These are phyloP conservation scores for Lepiota venenata DNA, from an alignment of 768 basidiomycete species.

Conservation along the genomic window DNA sequence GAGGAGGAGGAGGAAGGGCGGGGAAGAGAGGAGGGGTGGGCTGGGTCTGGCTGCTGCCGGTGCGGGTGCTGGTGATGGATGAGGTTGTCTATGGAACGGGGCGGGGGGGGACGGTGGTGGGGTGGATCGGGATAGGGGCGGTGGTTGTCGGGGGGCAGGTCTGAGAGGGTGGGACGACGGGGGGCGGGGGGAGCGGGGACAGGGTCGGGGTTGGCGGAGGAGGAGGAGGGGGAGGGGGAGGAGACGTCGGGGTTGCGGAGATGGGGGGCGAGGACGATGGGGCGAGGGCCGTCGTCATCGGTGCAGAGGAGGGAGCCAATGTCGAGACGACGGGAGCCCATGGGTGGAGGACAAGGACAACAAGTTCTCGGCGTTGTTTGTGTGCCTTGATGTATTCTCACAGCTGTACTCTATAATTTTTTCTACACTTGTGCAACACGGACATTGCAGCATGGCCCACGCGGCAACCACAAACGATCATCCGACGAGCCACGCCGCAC, in stretches of 20 bases:
- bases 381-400: conserved; percentile 11
- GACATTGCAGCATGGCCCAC: conserved; percentile 85
- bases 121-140: conserved; percentile 10
- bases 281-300: conserved; percentile 19
- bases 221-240: conserved; percentile 1
- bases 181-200: conserved; percentile 4
- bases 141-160: not conserved
- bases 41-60: not conserved
- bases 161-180: not conserved
- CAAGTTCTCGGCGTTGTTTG: conserved; percentile 3
- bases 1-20: conserved; percentile 14
- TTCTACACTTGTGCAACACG: conserved; percentile 64
- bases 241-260: conserved; percentile 13
- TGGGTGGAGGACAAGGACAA: conserved; percentile 18
- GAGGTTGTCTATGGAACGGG: conserved; percentile 14
- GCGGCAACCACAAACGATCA: conserved; percentile 61
- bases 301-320: conserved; percentile 74
- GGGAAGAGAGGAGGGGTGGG: not conserved
- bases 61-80: conserved; percentile 7
- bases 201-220: not conserved
- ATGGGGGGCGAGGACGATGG: conserved; percentile 23
- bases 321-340: conserved; percentile 68
- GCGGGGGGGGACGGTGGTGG: conserved; percentile 11
- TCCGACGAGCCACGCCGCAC: conserved; percentile 65
- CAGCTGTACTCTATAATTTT: conserved; percentile 1